A percentile compares a stretch with the other conserved stretches of the same genome.
Evolutionary conservation across 495 filamentous ascomycete species (phyloP).

Genomic region (Cryomyces antarcticus): DNA sequence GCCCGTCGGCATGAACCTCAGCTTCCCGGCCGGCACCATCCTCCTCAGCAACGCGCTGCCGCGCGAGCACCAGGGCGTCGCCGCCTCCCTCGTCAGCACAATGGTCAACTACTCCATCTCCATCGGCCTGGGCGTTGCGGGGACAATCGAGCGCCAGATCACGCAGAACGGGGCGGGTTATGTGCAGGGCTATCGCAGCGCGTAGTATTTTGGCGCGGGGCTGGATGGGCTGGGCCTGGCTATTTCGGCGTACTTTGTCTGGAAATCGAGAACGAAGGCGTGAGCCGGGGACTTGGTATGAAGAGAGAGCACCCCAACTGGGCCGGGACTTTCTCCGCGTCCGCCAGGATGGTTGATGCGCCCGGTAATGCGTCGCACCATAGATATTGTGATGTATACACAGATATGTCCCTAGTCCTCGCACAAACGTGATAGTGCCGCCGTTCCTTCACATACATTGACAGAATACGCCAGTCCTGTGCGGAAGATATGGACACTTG

Average conservation of each 20-base stretch:
- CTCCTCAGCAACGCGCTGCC: constrained; percentile 36
- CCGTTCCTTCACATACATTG: too few relatives aligned
- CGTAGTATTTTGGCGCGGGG: constrained; percentile 37
- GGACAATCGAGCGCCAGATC: constrained; percentile 36
- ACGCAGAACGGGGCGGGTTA: constrained; percentile 24
- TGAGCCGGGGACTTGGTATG: too few relatives aligned
- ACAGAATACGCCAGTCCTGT: too few relatives aligned
- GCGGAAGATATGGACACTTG: too few relatives aligned
- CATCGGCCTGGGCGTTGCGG: constrained; percentile 44
- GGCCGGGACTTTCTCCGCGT: too few relatives aligned
- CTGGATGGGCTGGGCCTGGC: constrained; percentile 25
- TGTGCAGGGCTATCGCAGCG: constrained; percentile 33
- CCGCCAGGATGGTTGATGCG: too few relatives aligned
- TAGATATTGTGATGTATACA: too few relatives aligned
- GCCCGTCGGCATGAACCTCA: constrained; percentile 35
- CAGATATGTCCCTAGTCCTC: too few relatives aligned
- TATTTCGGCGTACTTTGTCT: constrained; percentile 2
- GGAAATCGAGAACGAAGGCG: too few relatives aligned
- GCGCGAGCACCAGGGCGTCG: constrained; percentile 41
- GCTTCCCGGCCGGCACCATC: constrained; percentile 36
- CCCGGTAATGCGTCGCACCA: too few relatives aligned
- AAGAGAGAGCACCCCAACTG: too few relatives aligned
- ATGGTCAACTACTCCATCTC: constrained; percentile 47
- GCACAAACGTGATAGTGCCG: too few relatives aligned
- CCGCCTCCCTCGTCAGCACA: constrained; percentile 40